Evolutionary conservation across 1,284 basidiomycete species (phyloP), one percentile per base, ranked within the genome.

Genomic region (Boletus smithii): DNA sequence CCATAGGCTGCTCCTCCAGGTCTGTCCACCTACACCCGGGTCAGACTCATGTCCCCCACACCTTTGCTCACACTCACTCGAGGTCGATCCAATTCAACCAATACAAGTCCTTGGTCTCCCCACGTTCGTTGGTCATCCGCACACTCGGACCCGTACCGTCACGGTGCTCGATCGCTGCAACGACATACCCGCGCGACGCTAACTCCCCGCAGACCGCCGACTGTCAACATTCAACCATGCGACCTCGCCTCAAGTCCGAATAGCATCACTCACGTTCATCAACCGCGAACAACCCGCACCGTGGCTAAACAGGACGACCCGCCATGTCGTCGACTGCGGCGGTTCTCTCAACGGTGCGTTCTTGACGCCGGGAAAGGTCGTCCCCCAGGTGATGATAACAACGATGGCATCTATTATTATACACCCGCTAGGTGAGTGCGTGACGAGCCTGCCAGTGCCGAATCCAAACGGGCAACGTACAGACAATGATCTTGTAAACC

Each of bases 141-240:
- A 67, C 68, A 32, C 66, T 68, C 6, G 74, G 69, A 22, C 69
- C 68, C 1, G 73, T 73, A 2, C 74, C 73, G 42, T 77, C 74
- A 11, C 72, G 63, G 48, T 75, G 75, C 51, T 76, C 76, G n/a
- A 77, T 66, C 2, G 69, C 73, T 10, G 65, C 70, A 3, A 76
- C 74, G 46, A 74, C 53, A 45, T 69, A 73, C n/a, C 73, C 71
- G 20, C 68, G 58, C 5, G 66, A 67, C 2, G 70, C 70, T 48
- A 74, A 57, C 51, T 71, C 68, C 5, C 72, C 72, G 46, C 71
- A 74, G 37, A 71, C 57, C 2, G 70, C 60, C 16, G 47, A 50
- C 55, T 62, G 26, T 14, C 18, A 10, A 9, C 20, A 20, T 36
- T 5, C 3, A 50, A 26, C 7, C n/a, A 29, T 34, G 8, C 42